Percentiles rank a stretch among this genome's conserved stretches.
phyloP scores from a whole-genome alignment of 441 rosid species.

The Pelargonium myrrhifolium region DNA sequence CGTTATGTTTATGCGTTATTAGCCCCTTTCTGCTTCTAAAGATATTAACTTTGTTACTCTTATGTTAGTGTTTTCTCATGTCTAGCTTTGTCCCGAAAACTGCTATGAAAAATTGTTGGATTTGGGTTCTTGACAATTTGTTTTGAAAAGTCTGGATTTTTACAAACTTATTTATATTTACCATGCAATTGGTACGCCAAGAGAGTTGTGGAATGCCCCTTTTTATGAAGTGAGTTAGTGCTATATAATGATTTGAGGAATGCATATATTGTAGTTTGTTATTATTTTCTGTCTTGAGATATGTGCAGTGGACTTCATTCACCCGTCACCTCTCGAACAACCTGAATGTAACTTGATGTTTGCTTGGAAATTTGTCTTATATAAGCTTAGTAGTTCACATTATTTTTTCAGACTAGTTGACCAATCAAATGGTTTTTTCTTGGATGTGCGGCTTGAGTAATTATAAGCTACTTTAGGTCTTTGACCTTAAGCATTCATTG shows the following conservation, averaged over 20 bases:
- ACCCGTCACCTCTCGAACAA: too few species aligned
- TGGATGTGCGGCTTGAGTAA: not conserved
- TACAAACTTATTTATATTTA: not conserved
- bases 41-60: not conserved
- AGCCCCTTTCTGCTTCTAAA: conserved; percentile 6
- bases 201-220: too few species aligned
- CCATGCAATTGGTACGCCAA: not conserved
- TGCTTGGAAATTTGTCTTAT: too few species aligned
- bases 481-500: not conserved
- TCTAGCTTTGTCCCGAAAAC: not conserved
- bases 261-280: too few species aligned
- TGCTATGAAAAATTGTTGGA: not conserved
- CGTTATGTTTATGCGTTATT: not conserved
- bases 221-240: too few species aligned
- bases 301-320: too few species aligned
- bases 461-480: not conserved
- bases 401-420: not conserved
- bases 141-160: not conserved
- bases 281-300: too few species aligned
- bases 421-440: not conserved
- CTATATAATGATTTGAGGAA: too few species aligned
- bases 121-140: not conserved
- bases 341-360: too few species aligned
- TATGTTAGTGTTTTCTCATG: not conserved
- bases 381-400: too few species aligned